Percentiles rank a stretch among this genome's conserved stretches.
Conservation (phyloP, 2,329 filamentous ascomycete genomes). For the Colletotrichum lentis region DNA sequence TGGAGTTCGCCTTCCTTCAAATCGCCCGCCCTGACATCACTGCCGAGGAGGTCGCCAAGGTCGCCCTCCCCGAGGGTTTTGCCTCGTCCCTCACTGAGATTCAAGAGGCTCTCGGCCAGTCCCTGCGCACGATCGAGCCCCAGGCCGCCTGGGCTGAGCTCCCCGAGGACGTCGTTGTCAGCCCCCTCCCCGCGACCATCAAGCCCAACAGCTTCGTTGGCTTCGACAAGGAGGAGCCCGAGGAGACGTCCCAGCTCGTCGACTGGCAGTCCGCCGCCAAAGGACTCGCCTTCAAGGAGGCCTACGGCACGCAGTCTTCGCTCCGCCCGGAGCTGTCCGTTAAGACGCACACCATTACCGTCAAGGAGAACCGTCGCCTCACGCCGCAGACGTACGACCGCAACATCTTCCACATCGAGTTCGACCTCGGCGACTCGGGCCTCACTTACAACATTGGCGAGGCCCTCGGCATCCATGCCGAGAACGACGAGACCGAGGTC, state of each 20-base stretch:
- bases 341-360: slow-evolving; percentile 86
- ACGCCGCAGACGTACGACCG: slow-evolving; percentile 90
- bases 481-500: slow-evolving; percentile 85
- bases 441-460: slow-evolving; percentile 97
- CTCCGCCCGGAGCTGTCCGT: slow-evolving; percentile 87
- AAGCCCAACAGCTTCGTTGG: slow-evolving; percentile 82
- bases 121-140: slow-evolving; percentile 76
- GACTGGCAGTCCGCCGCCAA: slow-evolving; percentile 88
- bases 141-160: slow-evolving; percentile 82
- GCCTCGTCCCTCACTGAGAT: slow-evolving; percentile 60
- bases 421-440: slow-evolving; percentile 89
- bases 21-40: slow-evolving; percentile 74
- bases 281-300: slow-evolving; percentile 92
- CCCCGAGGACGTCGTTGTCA: slow-evolving; percentile 63
- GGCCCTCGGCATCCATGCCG: slow-evolving; percentile 93
- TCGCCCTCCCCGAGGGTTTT: slow-evolving; percentile 65
- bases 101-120: slow-evolving; percentile 72
- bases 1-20: slow-evolving; percentile 85
- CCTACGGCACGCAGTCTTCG: slow-evolving; percentile 75
- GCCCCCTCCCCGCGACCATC: slow-evolving; percentile 68
- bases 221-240: slow-evolving; percentile 78
- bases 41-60: slow-evolving; percentile 69
- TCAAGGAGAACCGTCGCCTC: slow-evolving; percentile 94
- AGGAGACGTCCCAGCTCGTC: slow-evolving; percentile 70
- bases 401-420: slow-evolving; percentile 99